These are phyloP conservation scores for Cicer pinnatifidum DNA, from an alignment of 306 rosid genomes.

Conservation along the genomic window DNA sequence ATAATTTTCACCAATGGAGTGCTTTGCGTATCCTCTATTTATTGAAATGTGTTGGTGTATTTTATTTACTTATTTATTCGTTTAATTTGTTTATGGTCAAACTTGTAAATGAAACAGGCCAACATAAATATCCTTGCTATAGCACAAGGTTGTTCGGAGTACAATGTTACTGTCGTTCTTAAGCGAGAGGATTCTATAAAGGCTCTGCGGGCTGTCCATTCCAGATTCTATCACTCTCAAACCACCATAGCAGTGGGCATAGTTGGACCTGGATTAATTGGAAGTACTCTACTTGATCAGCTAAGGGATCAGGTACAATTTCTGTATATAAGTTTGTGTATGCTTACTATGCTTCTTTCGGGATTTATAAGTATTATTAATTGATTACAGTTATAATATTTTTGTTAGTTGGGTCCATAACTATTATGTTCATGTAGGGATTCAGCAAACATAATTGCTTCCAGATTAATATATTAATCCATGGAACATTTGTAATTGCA, in stretches of 20 bases:
- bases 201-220: constrained; percentile 94
- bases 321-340: constrained; percentile 1
- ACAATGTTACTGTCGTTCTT: constrained; percentile 85
- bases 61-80: constrained; percentile 19
- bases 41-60: constrained; percentile 20
- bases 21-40: constrained; percentile 7
- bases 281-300: constrained; percentile 90
- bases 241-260: constrained; percentile 97
- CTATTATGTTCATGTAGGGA: neutral
- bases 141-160: constrained; percentile 98
- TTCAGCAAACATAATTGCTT: constrained; percentile 1
- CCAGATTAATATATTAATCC: neutral
- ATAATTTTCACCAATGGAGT: neutral
- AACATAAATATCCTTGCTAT: constrained; percentile 95
- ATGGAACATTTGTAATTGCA: constrained; percentile 43
- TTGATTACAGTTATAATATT: neutral
- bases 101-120: constrained; percentile 66
- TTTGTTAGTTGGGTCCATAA: neutral
- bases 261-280: constrained; percentile 95
- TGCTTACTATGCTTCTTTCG: neutral
- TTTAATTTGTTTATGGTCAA: constrained; percentile 35
- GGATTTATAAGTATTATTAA: neutral
- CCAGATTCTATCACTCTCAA: constrained; percentile 88
- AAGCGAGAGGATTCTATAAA: constrained; percentile 91
- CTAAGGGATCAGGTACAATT: constrained; percentile 89